Evolutionary conservation across 2,329 filamentous ascomycete genomes (phyloP).

Genomic region (Coniochaeta ligniaria): DNA sequence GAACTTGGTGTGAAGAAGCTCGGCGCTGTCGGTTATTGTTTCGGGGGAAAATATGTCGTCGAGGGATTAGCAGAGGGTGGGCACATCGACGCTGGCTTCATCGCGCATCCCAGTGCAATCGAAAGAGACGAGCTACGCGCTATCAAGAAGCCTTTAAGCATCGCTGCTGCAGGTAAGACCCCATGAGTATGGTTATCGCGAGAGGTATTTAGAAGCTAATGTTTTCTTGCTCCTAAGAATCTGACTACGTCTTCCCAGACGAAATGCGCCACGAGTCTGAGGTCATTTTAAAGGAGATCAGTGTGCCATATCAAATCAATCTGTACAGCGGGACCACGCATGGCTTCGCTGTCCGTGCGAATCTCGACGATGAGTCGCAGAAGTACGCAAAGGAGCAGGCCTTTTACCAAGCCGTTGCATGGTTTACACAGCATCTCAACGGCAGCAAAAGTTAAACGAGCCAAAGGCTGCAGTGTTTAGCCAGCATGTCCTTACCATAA

Average conservation of each 20-base stretch:
- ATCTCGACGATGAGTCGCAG: slow-evolving; percentile 47
- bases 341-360: slow-evolving; percentile 67
- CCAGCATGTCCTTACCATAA: too few relatives aligned
- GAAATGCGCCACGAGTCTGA: slow-evolving; percentile 60
- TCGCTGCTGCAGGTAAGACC: slow-evolving; percentile 59
- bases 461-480: too few relatives aligned
- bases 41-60: slow-evolving; percentile 68
- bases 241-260: slow-evolving; percentile 56
- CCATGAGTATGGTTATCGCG: too few relatives aligned
- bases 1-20: slow-evolving; percentile 50
- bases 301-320: slow-evolving; percentile 66
- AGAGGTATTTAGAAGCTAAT: too few relatives aligned
- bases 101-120: slow-evolving; percentile 76
- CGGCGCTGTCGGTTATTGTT: slow-evolving; percentile 66
- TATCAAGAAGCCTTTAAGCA: slow-evolving; percentile 61
- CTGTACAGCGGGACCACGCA: slow-evolving; percentile 66
- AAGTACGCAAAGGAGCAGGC: slow-evolving; percentile 76
- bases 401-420: slow-evolving; percentile 67
- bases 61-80: slow-evolving; percentile 58
- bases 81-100: slow-evolving; percentile 64
- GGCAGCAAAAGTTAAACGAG: too few relatives aligned
- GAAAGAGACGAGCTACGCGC: slow-evolving; percentile 56
- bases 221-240: too few relatives aligned
- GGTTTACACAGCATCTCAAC: slow-evolving; percentile 68
- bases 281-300: slow-evolving; percentile 48